These are phyloP conservation scores for Dryadomyces sulphureus DNA, from an alignment of 2,329 filamentous ascomycete species.

Conservation along the genomic window DNA sequence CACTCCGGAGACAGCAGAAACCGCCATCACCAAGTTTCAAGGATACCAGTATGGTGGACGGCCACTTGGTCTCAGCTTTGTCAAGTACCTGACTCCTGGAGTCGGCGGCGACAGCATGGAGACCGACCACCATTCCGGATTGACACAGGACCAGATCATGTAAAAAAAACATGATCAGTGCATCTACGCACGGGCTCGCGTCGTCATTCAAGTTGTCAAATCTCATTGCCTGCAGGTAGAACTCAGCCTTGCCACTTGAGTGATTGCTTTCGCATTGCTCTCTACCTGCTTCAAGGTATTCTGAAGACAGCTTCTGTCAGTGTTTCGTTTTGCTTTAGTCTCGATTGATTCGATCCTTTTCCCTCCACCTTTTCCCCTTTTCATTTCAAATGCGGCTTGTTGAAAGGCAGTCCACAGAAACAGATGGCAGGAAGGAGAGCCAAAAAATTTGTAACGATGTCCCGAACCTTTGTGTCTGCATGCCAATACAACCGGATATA, in stretches of 20 bases:
- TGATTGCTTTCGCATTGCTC: background rate
- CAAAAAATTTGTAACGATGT: background rate
- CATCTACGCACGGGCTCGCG: background rate
- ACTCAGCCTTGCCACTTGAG: background rate
- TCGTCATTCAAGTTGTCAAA: background rate
- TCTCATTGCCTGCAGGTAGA: background rate
- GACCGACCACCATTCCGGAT: slow-evolving; percentile 54
- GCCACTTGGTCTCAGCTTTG: slow-evolving; percentile 81
- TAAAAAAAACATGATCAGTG: slow-evolving; percentile 31
- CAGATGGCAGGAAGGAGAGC: background rate
- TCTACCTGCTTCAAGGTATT: background rate
- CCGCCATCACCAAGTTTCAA: slow-evolving; percentile 91
- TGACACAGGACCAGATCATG: slow-evolving; percentile 99
- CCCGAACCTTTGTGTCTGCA: background rate
- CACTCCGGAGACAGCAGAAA: slow-evolving; percentile 68
- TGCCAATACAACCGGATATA: background rate
- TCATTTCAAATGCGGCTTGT: background rate
- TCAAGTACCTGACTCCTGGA: slow-evolving; percentile 69
- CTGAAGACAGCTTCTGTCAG: slow-evolving; percentile 8
- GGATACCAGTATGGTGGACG: slow-evolving; percentile 95
- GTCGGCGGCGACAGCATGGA: slow-evolving; percentile 64
- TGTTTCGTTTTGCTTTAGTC: background rate
- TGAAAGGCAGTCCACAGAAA: background rate
- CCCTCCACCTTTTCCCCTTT: background rate
- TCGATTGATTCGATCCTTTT: background rate